phyloP scores from a whole-genome alignment of 192 early-diverging fungal genomes.

The Paraglomus occultum region DNA sequence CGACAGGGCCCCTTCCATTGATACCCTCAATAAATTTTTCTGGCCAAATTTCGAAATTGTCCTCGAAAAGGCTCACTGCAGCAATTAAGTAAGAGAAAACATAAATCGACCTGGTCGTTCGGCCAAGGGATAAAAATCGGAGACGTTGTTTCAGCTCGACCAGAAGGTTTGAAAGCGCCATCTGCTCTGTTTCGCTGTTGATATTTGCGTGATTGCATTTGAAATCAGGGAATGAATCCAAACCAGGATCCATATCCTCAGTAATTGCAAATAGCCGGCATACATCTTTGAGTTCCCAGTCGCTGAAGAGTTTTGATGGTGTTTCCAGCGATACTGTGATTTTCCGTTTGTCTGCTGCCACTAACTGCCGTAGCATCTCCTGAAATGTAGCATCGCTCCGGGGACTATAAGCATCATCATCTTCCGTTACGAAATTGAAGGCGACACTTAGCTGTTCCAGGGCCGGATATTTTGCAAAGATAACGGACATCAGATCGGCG shows the following conservation, averaged over 20 bases:
- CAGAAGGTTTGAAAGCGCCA: neutral
- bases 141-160: neutral
- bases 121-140: neutral
- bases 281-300: neutral
- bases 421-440: neutral
- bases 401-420: neutral
- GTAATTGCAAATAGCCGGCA: conserved; percentile 10
- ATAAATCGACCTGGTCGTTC: conserved; percentile 7
- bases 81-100: conserved; percentile 3
- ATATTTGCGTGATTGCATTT: neutral
- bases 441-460: no score
- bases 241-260: neutral
- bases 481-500: no score
- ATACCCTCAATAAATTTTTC: conserved; percentile 5
- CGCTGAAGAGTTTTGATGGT: conserved; percentile 10
- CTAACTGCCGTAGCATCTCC: neutral
- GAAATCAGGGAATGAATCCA: neutral
- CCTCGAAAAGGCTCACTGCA: neutral
- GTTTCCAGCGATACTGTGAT: conserved; percentile 9
- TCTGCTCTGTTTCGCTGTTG: neutral
- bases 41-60: neutral
- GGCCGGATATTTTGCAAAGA: no score
- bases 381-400: neutral
- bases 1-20: neutral
- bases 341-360: neutral